These are phyloP conservation scores for Fusarium nurragi DNA, from an alignment of 2,329 filamentous ascomycete genomes.

Conservation along the genomic window DNA sequence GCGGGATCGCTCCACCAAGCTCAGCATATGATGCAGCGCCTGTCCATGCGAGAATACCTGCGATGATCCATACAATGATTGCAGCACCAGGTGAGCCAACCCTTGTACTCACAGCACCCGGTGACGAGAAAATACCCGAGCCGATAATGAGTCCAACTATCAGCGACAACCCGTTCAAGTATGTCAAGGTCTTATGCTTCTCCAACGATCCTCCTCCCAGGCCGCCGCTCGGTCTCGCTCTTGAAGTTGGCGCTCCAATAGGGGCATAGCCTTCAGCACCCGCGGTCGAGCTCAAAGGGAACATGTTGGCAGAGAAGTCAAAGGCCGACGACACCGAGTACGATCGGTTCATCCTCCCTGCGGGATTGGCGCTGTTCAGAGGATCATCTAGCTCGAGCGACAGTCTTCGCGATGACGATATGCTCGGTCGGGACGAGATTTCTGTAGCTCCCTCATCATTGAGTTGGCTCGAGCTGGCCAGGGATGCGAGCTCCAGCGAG, in stretches of 20 bases:
- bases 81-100: conserved; percentile 91
- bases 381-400: conserved; percentile 87
- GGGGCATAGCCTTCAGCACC: conserved; percentile 80
- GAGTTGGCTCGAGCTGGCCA: conserved; percentile 79
- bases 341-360: conserved; percentile 64
- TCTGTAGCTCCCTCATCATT: conserved; percentile 67
- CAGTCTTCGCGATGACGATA: conserved; percentile 89
- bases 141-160: conserved; percentile 95
- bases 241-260: conserved; percentile 77
- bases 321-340: conserved; percentile 95
- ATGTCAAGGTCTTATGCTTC: conserved; percentile 95
- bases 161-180: conserved; percentile 89
- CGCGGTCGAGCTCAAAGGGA: conserved; percentile 86
- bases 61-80: conserved; percentile 89
- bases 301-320: conserved; percentile 92
- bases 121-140: conserved; percentile 94
- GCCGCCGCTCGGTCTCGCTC: conserved; percentile 57
- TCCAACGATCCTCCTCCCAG: conserved; percentile 84
- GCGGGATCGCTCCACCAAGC: conserved; percentile 90
- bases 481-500: conserved; percentile 94
- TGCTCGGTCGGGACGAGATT: conserved; percentile 81
- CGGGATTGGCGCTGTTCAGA: conserved; percentile 67
- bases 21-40: conserved; percentile 95
- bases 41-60: conserved; percentile 94
- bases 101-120: conserved; percentile 90